Evolutionary conservation across 495 filamentous ascomycete species (phyloP).

Genomic region (Lasiosphaeriaceae sp.): DNA sequence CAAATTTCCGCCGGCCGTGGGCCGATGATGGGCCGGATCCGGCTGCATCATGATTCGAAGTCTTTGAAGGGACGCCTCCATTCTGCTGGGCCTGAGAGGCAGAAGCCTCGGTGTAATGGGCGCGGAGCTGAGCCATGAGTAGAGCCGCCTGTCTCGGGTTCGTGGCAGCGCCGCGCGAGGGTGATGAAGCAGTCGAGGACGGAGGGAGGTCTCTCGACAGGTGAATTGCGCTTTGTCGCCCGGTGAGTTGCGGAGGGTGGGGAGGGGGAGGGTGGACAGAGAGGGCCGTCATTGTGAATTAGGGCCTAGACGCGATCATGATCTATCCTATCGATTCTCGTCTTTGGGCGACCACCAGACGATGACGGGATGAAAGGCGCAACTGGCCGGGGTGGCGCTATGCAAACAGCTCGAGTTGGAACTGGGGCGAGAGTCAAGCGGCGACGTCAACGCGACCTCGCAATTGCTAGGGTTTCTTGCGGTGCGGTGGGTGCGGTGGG

Average conservation of each 20-base stretch:
- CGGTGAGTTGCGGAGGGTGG: conserved; percentile 13
- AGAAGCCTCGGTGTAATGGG: conserved; percentile 20
- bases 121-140: conserved; percentile 21
- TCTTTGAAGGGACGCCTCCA: conserved; percentile 1
- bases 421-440: not conserved
- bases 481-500: not conserved
- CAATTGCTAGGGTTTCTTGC: not conserved
- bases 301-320: conserved; percentile 15
- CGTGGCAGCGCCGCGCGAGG: conserved; percentile 12
- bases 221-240: conserved; percentile 14
- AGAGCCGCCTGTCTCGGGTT: conserved; percentile 14
- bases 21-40: conserved; percentile 1
- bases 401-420: not conserved
- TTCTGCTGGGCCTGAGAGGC: conserved; percentile 3
- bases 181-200: conserved; percentile 11
- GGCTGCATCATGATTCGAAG: conserved; percentile 2
- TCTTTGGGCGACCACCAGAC: too few species aligned
- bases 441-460: too few species aligned
- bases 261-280: conserved; percentile 18
- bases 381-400: not conserved
- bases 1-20: conserved; percentile 11
- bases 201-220: conserved; percentile 11
- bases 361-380: not conserved
- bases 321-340: conserved; percentile 2
- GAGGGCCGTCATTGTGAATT: conserved; percentile 30